Evolutionary conservation across 192 early-diverging fungal species (phyloP), one percentile per base, ranked within the genome.

Genomic region (Entomortierella beljakovae): DNA sequence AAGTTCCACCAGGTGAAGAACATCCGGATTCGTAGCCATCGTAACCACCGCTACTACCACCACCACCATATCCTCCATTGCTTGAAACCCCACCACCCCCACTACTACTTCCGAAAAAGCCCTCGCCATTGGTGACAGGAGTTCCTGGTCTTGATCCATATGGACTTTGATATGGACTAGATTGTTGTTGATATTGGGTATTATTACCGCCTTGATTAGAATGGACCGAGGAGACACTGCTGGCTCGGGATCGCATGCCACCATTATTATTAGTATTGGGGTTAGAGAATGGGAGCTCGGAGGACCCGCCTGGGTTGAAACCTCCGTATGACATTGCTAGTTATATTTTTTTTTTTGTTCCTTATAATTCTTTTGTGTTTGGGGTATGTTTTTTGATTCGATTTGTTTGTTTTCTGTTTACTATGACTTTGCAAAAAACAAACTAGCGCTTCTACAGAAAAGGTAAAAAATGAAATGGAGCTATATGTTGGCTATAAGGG

Each of bases 271-370:
- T n/a, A n/a, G n/a, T n/a, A n/a, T 23, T 33, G 31, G 67, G 53
- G 18, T 57, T 64, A 16, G 56, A 46, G 48, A 79, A 79, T n/a
- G 66, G 74, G 4, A 79, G 57, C 40, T 79, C 75, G 3, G 75
- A 79, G 50, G 75, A 64, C 37, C 54, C 61, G 15, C 57, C 52
- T 7, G 72, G 72, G 26, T 76, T 76, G 53, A 33, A 76, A 25
- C 72, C 72, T 54, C 74, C 74, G 54, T 59, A 77, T 25, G 74
- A 57, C 74, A 77, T 77, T 52, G 40, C 64, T 50, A 15, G 7
- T 50, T 18, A 15, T 50, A 5, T 50, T 10, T 10, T 50, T 50
- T 10, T 10, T 5, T 10, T 50, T 50, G 16, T 26, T 53, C 28
- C 18, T 43, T 26, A 29, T 26, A 13, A 29, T 53, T 16, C 4